Evolutionary conservation across 2,329 filamentous ascomycete genomes (phyloP).

Genomic region (Aschersonia sp.): DNA sequence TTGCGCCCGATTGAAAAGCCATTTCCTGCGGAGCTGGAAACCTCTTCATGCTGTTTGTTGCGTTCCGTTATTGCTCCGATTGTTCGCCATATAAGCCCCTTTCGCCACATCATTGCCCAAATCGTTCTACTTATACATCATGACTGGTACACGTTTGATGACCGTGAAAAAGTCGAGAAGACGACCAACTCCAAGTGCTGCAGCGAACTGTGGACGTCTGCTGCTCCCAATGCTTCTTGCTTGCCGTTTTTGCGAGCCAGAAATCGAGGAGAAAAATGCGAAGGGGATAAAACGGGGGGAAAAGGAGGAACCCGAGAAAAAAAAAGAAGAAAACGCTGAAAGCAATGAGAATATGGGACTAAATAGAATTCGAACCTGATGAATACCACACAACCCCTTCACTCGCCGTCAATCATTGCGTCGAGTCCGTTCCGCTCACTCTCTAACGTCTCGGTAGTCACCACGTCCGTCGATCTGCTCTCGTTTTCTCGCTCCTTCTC

Average conservation of each 20-base stretch:
- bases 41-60: no score
- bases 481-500: conserved; percentile 35
- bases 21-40: no score
- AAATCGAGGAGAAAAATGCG: no score
- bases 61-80: no score
- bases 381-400: conserved; percentile 1
- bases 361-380: no score
- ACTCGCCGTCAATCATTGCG: conserved; percentile 28
- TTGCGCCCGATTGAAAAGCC: no score
- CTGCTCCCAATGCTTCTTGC: no score
- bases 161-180: neutral
- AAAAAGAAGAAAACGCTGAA: no score
- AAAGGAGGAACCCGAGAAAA: no score
- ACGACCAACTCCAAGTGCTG: neutral
- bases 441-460: conserved; percentile 28
- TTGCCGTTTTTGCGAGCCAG: no score
- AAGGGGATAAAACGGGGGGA: no score
- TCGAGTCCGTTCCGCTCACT: conserved; percentile 32
- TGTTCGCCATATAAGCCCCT: neutral
- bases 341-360: no score
- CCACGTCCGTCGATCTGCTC: conserved; percentile 22
- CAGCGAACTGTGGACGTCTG: neutral
- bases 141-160: neutral
- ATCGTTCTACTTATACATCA: neutral
- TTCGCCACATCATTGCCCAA: neutral